Evolutionary conservation across 2,329 filamentous ascomycete species (phyloP).

Genomic region (Verticillium albo-atrum): DNA sequence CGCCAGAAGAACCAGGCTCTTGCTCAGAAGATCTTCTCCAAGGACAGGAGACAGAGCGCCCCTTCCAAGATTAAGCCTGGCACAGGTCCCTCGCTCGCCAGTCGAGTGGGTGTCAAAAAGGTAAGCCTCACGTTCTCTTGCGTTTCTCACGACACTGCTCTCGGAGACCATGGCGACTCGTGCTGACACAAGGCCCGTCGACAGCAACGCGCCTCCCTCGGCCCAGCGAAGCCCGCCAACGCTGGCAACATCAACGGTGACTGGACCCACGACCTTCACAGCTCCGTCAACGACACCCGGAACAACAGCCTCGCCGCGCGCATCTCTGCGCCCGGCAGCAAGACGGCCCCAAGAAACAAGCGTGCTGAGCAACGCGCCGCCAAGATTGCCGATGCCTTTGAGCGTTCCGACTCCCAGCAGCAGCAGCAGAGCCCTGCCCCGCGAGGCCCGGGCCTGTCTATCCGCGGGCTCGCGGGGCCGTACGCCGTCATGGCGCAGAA

Average conservation of each 20-base stretch:
- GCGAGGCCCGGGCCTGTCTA: constrained; percentile 53
- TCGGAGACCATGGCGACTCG: constrained; percentile 2
- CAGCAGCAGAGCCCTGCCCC: constrained; percentile 16
- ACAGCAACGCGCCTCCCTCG: constrained; percentile 20
- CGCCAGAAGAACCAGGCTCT: constrained; percentile 67
- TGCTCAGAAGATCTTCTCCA: constrained; percentile 68
- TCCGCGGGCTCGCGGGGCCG: constrained; percentile 69
- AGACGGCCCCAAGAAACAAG: constrained; percentile 16
- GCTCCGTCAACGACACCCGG: constrained; percentile 31
- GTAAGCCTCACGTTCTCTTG: constrained; percentile 29
- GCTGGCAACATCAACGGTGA: constrained; percentile 58
- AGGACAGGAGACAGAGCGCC: constrained; percentile 54
- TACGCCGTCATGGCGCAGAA: constrained; percentile 74
- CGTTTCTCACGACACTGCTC: neutral
- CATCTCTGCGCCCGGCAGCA: constrained; percentile 35
- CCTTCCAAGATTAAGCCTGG: constrained; percentile 42
- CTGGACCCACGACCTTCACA: constrained; percentile 69
- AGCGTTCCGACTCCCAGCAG: constrained; percentile 29
- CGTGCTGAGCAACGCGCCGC: constrained; percentile 27
- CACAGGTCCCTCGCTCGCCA: constrained; percentile 57
- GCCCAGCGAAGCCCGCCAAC: constrained; percentile 30
- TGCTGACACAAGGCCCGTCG: constrained; percentile 11
- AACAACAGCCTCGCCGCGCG: constrained; percentile 40
- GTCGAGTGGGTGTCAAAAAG: constrained; percentile 71
- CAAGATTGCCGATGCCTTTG: constrained; percentile 40